These are phyloP conservation scores for Neodidymelliopsis sp. DNA, from an alignment of 2,329 filamentous ascomycete genomes.

Conservation along the genomic window DNA sequence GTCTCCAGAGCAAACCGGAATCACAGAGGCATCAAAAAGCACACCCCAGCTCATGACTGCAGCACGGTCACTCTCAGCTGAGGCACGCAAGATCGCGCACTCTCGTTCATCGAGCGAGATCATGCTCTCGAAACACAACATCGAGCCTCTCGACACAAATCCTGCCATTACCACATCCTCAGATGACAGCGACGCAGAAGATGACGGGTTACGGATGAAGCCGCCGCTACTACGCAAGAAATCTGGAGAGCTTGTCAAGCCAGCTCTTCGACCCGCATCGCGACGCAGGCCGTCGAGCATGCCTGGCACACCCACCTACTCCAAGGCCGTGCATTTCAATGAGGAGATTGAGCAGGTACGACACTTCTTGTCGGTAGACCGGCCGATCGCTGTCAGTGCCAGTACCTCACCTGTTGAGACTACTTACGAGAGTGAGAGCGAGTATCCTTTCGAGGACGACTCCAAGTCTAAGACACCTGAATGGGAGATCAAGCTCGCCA, in stretches of 20 bases:
- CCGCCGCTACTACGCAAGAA: slow-evolving; percentile 98
- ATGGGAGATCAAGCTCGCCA: slow-evolving; percentile 86
- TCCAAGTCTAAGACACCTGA: slow-evolving; percentile 63
- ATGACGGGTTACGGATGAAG: slow-evolving; percentile 67
- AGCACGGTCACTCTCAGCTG: slow-evolving; percentile 55
- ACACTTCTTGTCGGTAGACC: slow-evolving; percentile 93
- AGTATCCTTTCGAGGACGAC: slow-evolving; percentile 81
- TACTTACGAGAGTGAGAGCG: slow-evolving; percentile 81
- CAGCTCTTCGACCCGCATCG: slow-evolving; percentile 83
- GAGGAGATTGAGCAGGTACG: slow-evolving; percentile 94
- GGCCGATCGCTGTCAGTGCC: slow-evolving; percentile 94
- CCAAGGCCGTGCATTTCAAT: slow-evolving; percentile 98
- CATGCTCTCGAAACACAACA: slow-evolving; percentile 55
- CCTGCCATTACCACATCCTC: slow-evolving; percentile 52
- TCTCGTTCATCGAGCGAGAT: slow-evolving; percentile 67
- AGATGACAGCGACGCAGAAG: slow-evolving; percentile 63
- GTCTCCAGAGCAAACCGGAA: slow-evolving; percentile 59
- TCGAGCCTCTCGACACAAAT: slow-evolving; percentile 54
- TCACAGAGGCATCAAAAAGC: slow-evolving; percentile 27
- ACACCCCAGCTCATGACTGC: slow-evolving; percentile 27
- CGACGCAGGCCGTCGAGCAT: slow-evolving; percentile 89
- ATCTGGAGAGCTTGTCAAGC: slow-evolving; percentile 94
- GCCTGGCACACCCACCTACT: slow-evolving; percentile 95
- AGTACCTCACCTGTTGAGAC: slow-evolving; percentile 89
- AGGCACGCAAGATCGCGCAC: slow-evolving; percentile 67